Conservation (phyloP, 23 red algal species). For the Chondrus crispus region DNA sequence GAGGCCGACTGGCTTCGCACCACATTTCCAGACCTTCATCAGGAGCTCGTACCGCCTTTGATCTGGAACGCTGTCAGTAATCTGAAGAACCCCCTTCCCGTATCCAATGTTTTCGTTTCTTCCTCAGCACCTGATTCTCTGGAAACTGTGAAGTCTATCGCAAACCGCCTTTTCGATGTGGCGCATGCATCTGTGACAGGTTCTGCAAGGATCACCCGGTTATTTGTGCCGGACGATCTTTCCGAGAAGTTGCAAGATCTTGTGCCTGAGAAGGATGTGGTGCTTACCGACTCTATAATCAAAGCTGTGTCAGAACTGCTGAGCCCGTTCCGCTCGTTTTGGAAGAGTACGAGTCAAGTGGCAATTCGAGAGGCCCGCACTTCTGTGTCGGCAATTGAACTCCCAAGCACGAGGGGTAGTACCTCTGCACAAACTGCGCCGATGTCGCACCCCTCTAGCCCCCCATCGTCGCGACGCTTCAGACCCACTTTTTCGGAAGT, state of each 20-base stretch:
- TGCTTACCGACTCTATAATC: neutral
- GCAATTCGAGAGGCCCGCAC: slow-evolving; percentile 12
- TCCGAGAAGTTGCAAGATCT: neutral
- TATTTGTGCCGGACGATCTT: neutral
- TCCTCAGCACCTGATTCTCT: neutral
- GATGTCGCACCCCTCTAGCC: too few species aligned
- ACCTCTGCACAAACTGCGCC: too few species aligned
- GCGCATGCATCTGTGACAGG: neutral
- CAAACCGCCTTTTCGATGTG: neutral
- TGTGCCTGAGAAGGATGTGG: neutral
- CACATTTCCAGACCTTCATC: slow-evolving; percentile 59
- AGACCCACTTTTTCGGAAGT: neutral
- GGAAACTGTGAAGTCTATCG: neutral
- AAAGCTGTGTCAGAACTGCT: slow-evolving; percentile 46
- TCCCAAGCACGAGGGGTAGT: neutral
- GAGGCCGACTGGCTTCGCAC: slow-evolving; percentile 62
- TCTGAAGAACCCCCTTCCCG: neutral
- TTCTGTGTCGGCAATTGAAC: neutral
- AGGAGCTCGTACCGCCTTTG: slow-evolving; percentile 37
- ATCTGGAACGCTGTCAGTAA: slow-evolving; percentile 14
- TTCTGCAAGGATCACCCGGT: neutral
- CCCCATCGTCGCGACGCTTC: neutral
- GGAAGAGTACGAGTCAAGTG: slow-evolving; percentile 19
- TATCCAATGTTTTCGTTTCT: neutral
- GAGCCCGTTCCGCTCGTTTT: slow-evolving; percentile 37